Evolutionary conservation across 164 flowering plant species (phyloP), one percentile per base, ranked within the genome.

Genomic region (Magnolia officinalis): DNA sequence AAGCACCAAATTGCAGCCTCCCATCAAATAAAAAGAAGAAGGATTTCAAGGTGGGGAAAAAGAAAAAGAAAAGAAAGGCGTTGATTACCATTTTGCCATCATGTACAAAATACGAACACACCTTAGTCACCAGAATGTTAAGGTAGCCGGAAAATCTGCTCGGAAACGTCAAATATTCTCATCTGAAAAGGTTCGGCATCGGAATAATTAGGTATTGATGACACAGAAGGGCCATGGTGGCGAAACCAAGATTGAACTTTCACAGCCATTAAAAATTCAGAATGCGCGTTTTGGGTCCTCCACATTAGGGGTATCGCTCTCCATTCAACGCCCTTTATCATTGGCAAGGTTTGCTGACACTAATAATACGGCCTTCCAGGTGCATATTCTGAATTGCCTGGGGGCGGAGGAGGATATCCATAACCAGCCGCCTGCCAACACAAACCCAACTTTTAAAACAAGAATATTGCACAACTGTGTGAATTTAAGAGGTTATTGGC

Each of bases 401-500:
- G 49, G 8, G 67, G 49, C 2, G 75, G 75, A 59, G 61, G 61
- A 55, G 61, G 61, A 55, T 55, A 55, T 55, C 61, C 59, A 71
- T 14, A 26, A 55, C 9, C 31, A 26, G 29, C 37, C 24, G 29
- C 61, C 64, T 72, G 26, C 45, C 31, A 10, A 61, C 63, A 55
- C 65, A 29, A 64, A 26, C 10, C 75, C 9, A 24, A 37, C 13
- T 16, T 61, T 16, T 16, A n/a, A 71, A 29, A 16, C 50, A 75
- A 61, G 19, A 65, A 75, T 50, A 72, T 50, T 67, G 68, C 13
- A 6, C 71, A 59, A 72, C 50, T 72, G 50, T 59, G 69, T 24
- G 76, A 78, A 74, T 79, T 76, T 1, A 13, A 76, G 24, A 72
- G 72, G 64, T 78, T 80, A 67, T 75, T 50, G 81, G 78, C 78